Base-by-base conservation (phyloP, 495 filamentous ascomycete genomes). In the Trichoderma virens region DNA sequence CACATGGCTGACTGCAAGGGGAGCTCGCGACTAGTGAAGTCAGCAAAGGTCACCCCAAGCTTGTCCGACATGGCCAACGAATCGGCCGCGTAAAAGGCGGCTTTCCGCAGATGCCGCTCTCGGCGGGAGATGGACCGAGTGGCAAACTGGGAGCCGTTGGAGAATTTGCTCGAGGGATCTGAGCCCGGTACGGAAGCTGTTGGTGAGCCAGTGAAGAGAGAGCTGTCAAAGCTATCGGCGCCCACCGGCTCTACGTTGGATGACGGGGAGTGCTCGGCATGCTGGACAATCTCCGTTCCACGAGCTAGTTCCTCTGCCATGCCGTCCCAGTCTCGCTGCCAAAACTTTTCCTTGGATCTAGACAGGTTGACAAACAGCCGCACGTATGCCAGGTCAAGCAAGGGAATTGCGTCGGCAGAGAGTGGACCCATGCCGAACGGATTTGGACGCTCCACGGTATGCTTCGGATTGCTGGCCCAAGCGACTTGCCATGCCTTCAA, bases 311-410 rank as follows among this genome's bases (percentile, higher is more conserved):
- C 94, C 62, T 95, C 89, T 1, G 91, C 90, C 87, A 98, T 91
- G 28, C 87, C 88, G 65, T 96, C 92, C 82, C 89, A 97, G 74
- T 98, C 92, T 14, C 92, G 86, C 68, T 91, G 89, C 90, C 92
- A 97, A 71, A 98, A 95, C 56, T 89, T 88, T 72, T 97, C 94
- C 72, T 97, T 97, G 18, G 91, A 89, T 25, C 90, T 85, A 2
- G 90, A 90, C 27, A 98, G 84, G 68, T 97, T 94, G 47, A 98
- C 93, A 76, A 92, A 97, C 25, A 98, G 79, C 56, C 94, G 84
- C 23, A 98, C 89, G 72, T 97, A 97, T 7, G 94, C 94, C 61
- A 98, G 82, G 70, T 98, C 93, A 7, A 97, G 80, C n/a, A 97
- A 77, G 23, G 94, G 94, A 67, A 98, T 96, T 67, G 91, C 90